Percentiles rank a stretch among this genome's conserved stretches.
Evolutionary conservation across 768 basidiomycete genomes (phyloP).

Genomic region (Astraeus odoratus): DNA sequence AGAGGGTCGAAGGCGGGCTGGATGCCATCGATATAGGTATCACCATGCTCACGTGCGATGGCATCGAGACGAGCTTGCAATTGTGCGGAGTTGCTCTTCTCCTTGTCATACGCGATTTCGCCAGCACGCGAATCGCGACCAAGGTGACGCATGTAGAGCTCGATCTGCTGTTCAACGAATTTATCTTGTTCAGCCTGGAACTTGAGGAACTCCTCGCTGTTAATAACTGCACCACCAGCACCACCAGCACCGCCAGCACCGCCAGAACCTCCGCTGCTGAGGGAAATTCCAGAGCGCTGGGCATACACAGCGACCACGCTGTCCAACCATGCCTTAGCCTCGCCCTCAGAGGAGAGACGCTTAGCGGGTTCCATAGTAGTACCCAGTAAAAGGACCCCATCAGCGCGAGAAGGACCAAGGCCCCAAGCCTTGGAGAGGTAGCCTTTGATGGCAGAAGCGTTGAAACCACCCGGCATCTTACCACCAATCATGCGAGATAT

Average conservation of each 20-base stretch:
- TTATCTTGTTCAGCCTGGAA: slow-evolving; percentile 92
- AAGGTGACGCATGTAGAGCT: slow-evolving; percentile 95
- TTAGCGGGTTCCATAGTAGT: slow-evolving; percentile 93
- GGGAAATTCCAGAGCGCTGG: slow-evolving; percentile 79
- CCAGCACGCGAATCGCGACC: slow-evolving; percentile 90
- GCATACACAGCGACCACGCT: slow-evolving; percentile 79
- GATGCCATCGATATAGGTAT: slow-evolving; percentile 88
- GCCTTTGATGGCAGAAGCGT: slow-evolving; percentile 81
- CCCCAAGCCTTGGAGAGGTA: slow-evolving; percentile 94
- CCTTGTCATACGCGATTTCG: slow-evolving; percentile 81
- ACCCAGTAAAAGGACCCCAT: slow-evolving; percentile 84
- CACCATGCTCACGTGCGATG: slow-evolving; percentile 89
- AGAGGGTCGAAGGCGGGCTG: slow-evolving; percentile 91
- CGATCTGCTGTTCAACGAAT: slow-evolving; percentile 89
- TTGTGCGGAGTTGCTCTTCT: slow-evolving; percentile 63
- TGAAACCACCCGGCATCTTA: slow-evolving; percentile 99
- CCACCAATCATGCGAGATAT: slow-evolving; percentile 87
- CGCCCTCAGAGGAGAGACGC: slow-evolving; percentile 82
- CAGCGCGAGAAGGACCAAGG: slow-evolving; percentile 82
- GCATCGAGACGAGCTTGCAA: slow-evolving; percentile 86
- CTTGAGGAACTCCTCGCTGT: slow-evolving; percentile 96
- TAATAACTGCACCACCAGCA: slow-evolving; percentile 80
- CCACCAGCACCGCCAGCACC: slow-evolving; percentile 53
- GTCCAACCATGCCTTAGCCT: slow-evolving; percentile 94
- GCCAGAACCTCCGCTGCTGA: slow-evolving; percentile 64